Base-by-base conservation (phyloP, 2,329 filamentous ascomycete species). In the Penicillium sp. region DNA sequence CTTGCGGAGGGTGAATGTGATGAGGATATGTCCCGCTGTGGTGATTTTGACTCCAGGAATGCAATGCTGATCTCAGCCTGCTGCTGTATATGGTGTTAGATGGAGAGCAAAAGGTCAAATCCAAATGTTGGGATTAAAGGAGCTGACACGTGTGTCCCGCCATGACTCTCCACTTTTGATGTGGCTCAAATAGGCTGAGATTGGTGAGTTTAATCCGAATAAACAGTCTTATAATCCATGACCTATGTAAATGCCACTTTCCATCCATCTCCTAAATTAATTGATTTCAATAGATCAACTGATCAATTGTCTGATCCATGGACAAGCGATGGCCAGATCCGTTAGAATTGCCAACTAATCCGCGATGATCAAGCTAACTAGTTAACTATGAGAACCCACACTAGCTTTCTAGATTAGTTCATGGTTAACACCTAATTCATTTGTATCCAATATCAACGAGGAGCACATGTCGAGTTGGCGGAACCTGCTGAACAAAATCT, bases 81-180 rank as follows among this genome's bases (percentile, higher is more conserved):
- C 3, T 20, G 15, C 15, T 20, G 18, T 6, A 4, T 4, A 3
- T 1, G 32, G 20, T 18, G 32, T 15, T 10, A 10, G n/a, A 20
- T 18, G 31, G 32, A 33, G 24, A 23, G 27, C 15, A 18, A 4
- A 13, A n/a, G 15, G 35, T 27, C 15, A 10, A 37, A 28, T n/a
- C 15, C 23, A 27, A 7, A 7, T 20, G 24, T 4, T 15, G 27
- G 41, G 41, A 41, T 35, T 27, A 38, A 45, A 15, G 43, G 39
- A 27, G 31, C 28, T 33, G 47, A 47, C 48, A 54, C 51, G 51
- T 54, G 49, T 35, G 31, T 29, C 38, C 48, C 39, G 24, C 12
- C 27, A 18, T 42, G 46, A 49, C 52, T 49, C 52, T 49, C 27
- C n/a, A 39, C 45, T 23, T 23, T 31, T 10, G 39, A 46, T 45